These are phyloP conservation scores for Sugiyamaella marilandica DNA, from an alignment of 805 yeast species.

Conservation along the genomic window DNA sequence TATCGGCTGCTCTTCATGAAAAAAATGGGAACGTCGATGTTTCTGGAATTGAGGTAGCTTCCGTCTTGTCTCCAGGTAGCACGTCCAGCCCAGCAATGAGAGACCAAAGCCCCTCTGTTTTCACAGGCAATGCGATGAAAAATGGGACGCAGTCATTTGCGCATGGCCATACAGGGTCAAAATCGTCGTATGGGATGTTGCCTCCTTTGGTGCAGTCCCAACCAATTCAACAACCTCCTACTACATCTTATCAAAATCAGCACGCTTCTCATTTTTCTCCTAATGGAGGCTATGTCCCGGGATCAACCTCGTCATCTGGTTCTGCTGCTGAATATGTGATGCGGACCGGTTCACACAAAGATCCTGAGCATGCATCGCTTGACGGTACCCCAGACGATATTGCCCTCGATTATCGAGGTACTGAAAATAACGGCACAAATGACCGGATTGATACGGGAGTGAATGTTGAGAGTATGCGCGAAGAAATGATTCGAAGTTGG, in stretches of 20 bases:
- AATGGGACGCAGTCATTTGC: background rate
- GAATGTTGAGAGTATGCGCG: constrained; percentile 16
- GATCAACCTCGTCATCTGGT: background rate
- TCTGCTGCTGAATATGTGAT: background rate
- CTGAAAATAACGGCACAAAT: background rate
- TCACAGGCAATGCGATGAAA: background rate
- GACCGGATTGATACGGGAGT: constrained; percentile 8
- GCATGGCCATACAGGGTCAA: background rate
- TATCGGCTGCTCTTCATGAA: constrained; percentile 20
- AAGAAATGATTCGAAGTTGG: constrained; percentile 21
- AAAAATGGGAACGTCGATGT: background rate
- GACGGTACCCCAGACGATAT: constrained; percentile 22
- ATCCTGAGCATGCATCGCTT: constrained; percentile 12
- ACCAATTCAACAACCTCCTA: background rate
- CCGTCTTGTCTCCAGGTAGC: background rate
- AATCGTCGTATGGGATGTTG: background rate
- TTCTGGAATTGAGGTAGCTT: background rate
- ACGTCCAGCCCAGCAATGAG: background rate
- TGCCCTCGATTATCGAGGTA: background rate
- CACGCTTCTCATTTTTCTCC: background rate
- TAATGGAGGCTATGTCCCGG: background rate
- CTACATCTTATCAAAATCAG: background rate
- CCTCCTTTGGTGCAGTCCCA: background rate
- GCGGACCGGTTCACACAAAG: background rate
- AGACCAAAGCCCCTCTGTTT: background rate